Evolutionary conservation across 2,329 filamentous ascomycete genomes (phyloP), one percentile per base, ranked within the genome.

Genomic region (Acarospora socialis): DNA sequence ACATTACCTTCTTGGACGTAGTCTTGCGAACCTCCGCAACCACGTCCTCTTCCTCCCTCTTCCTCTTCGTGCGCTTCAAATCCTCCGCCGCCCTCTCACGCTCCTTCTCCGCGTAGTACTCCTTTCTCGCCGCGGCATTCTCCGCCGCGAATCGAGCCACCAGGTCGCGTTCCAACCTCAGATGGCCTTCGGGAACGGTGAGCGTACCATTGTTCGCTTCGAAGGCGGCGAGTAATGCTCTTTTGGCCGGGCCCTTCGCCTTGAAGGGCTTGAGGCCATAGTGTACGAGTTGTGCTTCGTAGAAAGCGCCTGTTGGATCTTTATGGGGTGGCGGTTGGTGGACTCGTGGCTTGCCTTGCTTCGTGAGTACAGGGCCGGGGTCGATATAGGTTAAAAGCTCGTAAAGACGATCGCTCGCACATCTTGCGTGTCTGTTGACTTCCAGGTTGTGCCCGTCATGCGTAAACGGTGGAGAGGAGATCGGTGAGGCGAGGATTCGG

Each of bases 261-360:
- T 70, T 71, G 12, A 67, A 70, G 0, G 61, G 59, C 5, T 55
- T 56, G 0, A 77, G 55, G 1, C 68, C 71, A 50, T 76, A 77
- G 50, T 77, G 73, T 3, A 72, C 50, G 7, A 76, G 58, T 39
- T 77, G 70, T 0, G 72, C 70, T 39, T 71, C 63, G 36, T 71
- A 77, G 65, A 66, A 77, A 40, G 75, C 68, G 1, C 59, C 69
- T 1, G 69, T 62, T 25, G 61, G 61, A 42, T 74, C 67, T 26
- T 63, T 58, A 10, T 20, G 14, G 5, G 39, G 27, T 3, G 28
- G 4, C 20, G 19, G 29, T n/a, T n/a, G n/a, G 10, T 31, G 17
- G 7, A 3, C 13, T 9, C 20, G 16, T 12, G 16, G 29, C 16
- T 31, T 31, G 8, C 29, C 29, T 7, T 18, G 13, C 23, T 31